Evolutionary conservation across 441 rosid species (phyloP), one percentile per base, ranked within the genome.

Genomic region (Flueggea neowawraea): DNA sequence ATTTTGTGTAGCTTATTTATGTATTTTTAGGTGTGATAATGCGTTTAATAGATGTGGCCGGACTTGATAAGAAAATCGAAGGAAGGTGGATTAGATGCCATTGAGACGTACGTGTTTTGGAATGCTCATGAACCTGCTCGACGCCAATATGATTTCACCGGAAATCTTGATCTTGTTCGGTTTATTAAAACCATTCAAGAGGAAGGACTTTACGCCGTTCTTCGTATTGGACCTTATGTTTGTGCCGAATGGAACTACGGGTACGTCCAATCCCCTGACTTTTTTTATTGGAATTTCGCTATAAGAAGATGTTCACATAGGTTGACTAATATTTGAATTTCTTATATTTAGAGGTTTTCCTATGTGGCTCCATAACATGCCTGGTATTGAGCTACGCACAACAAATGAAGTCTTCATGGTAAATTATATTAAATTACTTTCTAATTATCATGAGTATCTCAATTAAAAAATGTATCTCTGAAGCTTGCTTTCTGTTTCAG

Each of bases 81-180:
- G 55, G 82, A 75, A 50, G 97, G 93, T 58, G 97, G 96, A 2
- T 43, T 90, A 44, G 86, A 88, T 73, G 92, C 85, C 48, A 69
- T 91, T 65, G 91, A 88, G 60, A 90, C 96, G 14, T 90, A 84
- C 28, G 91, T 86, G 0, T 90, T 90, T 52, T 90, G 93, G 97
- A 86, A 88, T 73, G 69, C 87, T 16, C 97, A 90, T 66, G 96
- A 91, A 70, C 96, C 90, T 3, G 69, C 73, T 61, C 80, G 80
- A 28, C 91, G 88, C 31, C 71, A 80, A 45, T 80, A 76, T 55
- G 73, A 80, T 41, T 83, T 80, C 13, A 55, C 33, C 2, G 85
- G 80, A 0, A 70, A 73, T 60, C 71, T 63, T 4, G 84, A 83
- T 58, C 68, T 83, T 1, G 49, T 80, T 3, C 67, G 76, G n/a